Percentiles rank a stretch among this genome's conserved stretches.
These are phyloP conservation scores for Clathrospora elynae DNA, from an alignment of 2,329 filamentous ascomycete genomes.

Conservation along the genomic window DNA sequence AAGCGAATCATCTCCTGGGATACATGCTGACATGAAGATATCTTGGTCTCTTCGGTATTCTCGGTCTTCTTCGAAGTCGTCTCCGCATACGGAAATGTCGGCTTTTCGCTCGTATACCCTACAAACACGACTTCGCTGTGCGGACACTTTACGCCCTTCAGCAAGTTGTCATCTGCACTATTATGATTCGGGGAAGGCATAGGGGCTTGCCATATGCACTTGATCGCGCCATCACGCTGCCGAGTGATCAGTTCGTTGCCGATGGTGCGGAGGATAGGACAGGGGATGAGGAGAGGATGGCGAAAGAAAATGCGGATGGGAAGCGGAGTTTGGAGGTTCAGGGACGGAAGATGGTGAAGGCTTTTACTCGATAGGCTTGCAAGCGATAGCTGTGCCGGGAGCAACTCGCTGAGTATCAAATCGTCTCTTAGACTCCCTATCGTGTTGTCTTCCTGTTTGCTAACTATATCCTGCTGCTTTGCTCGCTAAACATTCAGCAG, in stretches of 20 bases:
- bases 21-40: too few species aligned
- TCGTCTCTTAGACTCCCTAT: too few species aligned
- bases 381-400: too few species aligned
- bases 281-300: background rate
- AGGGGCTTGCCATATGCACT: constrained; percentile 69
- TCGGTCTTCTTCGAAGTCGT: constrained; percentile 51
- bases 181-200: constrained; percentile 69
- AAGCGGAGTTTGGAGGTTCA: background rate
- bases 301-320: background rate
- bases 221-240: constrained; percentile 71
- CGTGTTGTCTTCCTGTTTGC: too few species aligned
- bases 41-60: constrained; percentile 54
- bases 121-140: constrained; percentile 78
- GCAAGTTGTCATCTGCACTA: constrained; percentile 67
- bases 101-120: constrained; percentile 82
- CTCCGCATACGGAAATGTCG: constrained; percentile 74
- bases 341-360: background rate
- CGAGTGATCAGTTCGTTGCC: constrained; percentile 54
- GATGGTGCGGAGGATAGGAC: constrained; percentile 1
- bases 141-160: constrained; percentile 75
- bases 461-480: too few species aligned
- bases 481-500: too few species aligned
- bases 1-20: background rate
- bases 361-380: constrained; percentile 6
- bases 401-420: too few species aligned